Percentiles rank a stretch among this genome's conserved stretches.
Conservation (phyloP, 495 filamentous ascomycete species). For the Hapsidospora chrysogenum region DNA sequence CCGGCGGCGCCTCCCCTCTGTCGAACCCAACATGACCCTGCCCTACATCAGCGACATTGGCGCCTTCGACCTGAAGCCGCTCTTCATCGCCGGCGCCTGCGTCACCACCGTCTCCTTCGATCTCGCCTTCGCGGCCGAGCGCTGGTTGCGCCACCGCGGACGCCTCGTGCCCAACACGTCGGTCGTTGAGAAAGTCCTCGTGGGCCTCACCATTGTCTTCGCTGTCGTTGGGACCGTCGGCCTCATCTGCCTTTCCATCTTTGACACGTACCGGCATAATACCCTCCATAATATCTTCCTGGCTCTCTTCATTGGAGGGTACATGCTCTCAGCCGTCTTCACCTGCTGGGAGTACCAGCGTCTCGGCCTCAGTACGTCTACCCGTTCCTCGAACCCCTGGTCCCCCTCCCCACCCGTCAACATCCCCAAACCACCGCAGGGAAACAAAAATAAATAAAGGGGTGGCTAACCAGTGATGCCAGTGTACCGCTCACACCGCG, state of each 20-base stretch:
- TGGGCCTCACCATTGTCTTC: constrained; percentile 49
- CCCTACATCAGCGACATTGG: constrained; percentile 86
- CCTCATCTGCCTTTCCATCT: constrained; percentile 66
- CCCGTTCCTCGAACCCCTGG: no score
- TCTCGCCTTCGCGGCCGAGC: constrained; percentile 62
- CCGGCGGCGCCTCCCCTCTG: background rate
- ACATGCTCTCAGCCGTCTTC: constrained; percentile 65
- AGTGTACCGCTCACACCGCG: constrained; percentile 53
- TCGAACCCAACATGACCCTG: constrained; percentile 46
- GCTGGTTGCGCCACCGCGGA: constrained; percentile 64
- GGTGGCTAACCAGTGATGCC: background rate
- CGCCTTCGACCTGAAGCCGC: constrained; percentile 47
- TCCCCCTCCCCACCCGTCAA: background rate
- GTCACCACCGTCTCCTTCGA: constrained; percentile 76
- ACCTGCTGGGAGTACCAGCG: constrained; percentile 80
- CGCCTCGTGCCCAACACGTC: constrained; percentile 56
- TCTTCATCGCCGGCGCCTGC: constrained; percentile 69
- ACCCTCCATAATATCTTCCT: constrained; percentile 61
- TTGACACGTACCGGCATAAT: constrained; percentile 57
- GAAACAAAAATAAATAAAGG: background rate
- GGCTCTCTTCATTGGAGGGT: constrained; percentile 68
- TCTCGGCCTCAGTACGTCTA: constrained; percentile 44
- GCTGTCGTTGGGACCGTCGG: constrained; percentile 62
- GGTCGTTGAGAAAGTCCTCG: constrained; percentile 49
- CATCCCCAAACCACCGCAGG: background rate